phyloP scores from a whole-genome alignment of 345 rosid genomes.

The Populus euphratica region DNA sequence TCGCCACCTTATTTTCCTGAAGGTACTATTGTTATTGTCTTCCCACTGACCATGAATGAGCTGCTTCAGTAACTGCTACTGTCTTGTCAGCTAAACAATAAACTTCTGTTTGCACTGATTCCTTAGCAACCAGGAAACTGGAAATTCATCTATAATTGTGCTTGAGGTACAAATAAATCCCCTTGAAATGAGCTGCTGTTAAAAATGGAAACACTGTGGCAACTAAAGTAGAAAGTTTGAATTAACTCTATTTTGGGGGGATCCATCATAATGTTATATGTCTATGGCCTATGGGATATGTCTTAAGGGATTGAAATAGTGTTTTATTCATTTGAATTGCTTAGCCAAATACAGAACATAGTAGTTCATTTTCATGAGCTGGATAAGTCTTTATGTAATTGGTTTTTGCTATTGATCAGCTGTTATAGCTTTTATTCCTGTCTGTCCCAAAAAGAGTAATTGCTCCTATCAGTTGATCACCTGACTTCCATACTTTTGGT shows the following conservation, averaged over 20 bases:
- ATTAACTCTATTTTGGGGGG: neutral
- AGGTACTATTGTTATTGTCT: slow-evolving; percentile 46
- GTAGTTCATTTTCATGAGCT: neutral
- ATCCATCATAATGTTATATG: neutral
- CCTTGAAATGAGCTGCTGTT: neutral
- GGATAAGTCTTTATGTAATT: neutral
- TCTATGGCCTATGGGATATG: neutral
- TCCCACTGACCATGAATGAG: neutral
- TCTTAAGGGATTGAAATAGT: neutral
- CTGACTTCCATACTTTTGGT: neutral
- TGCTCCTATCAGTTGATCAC: neutral
- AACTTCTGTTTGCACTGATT: neutral
- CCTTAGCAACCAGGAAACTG: neutral
- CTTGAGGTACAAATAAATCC: neutral
- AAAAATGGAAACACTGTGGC: neutral
- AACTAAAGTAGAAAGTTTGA: neutral
- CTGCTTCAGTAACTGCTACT: neutral
- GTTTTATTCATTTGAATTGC: neutral
- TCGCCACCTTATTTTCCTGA: slow-evolving; percentile 93
- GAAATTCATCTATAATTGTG: neutral
- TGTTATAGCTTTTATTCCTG: neutral
- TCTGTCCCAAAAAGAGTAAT: neutral
- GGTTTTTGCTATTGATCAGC: neutral
- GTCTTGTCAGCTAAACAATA: neutral
- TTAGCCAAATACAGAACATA: neutral